Evolutionary conservation across 176 grass and related monocot species (phyloP), one percentile per base, ranked within the genome.

Genomic region (Aegilops tauschii): DNA sequence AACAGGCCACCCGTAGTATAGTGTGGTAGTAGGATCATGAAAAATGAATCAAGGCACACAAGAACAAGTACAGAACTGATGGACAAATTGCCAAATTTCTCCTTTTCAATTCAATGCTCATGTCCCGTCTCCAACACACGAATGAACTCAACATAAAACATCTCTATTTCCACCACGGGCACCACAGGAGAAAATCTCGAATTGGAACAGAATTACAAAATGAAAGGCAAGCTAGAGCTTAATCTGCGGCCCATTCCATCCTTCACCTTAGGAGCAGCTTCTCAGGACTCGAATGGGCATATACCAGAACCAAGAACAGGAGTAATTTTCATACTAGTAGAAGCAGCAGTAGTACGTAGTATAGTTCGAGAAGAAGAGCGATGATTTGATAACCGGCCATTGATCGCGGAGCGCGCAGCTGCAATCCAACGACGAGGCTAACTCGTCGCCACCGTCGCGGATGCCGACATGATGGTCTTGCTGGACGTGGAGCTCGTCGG

Each of bases 391-490:
- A 76, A 70, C 80, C 69, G 74, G 73, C 12, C 65, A 42, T 76
- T 69, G 88, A 61, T 77, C 16, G 36, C 65, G 14, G 21, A 11
- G n/a, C 3, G 36, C 62, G 61, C 34, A 20, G 80, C 63, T 13
- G 61, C 69, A 13, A 18, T 54, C 20, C 6, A 27, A 30, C 31
- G 47, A 69, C 12, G 42, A 28, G 74, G 78, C 77, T 85, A 79
- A n/a, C 36, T 79, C 36, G 79, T 87, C 16, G 78, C 79, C 61
- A 74, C 86, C 0, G 70, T 73, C 0, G 77, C 21, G 9, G 58
- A 61, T 44, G 88, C 81, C 1, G 88, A 82, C 84, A 88, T 86
- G 88, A 94, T 91, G 73, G 62, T 89, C 73, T 93, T 97, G 86
- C 73, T 86, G 56, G 92, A 89, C 9, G 92, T 76, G 29, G 92